These are phyloP conservation scores for Trichomonas gallinae DNA, from an alignment of 208 protist genomes.

Conservation along the genomic window DNA sequence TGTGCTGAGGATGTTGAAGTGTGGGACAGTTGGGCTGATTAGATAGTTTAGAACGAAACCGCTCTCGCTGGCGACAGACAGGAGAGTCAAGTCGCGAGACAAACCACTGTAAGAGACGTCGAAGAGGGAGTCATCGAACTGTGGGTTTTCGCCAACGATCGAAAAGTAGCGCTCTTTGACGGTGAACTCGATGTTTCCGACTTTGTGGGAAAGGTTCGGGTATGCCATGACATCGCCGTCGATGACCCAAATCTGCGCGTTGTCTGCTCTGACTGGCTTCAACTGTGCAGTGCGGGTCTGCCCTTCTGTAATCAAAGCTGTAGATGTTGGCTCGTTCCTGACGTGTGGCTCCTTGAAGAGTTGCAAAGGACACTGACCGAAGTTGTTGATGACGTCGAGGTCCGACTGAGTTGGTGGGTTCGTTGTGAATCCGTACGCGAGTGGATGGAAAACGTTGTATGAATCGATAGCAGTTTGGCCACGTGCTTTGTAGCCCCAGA, in stretches of 20 bases:
- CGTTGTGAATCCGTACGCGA: not conserved
- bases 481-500: slow-evolving; percentile 51
- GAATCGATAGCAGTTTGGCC: slow-evolving; percentile 25
- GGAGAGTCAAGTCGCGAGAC: not conserved
- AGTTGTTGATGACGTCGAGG: not conserved
- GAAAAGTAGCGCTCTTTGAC: not conserved
- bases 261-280: not conserved
- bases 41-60: not conserved
- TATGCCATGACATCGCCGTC: not conserved
- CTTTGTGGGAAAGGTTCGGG: not conserved
- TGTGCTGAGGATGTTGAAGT: not conserved
- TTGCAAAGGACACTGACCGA: not conserved
- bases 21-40: not conserved
- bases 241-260: not conserved
- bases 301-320: not conserved
- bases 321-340: not conserved
- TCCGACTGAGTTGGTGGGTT: not conserved
- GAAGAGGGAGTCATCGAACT: not conserved
- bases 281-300: not conserved
- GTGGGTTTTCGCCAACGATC: not conserved
- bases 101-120: not conserved
- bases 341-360: not conserved
- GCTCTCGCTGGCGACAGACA: not conserved
- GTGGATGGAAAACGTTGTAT: not conserved
- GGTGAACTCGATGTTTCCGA: not conserved